Base-by-base conservation (phyloP, 345 rosid species). In the Syzygium grande region DNA sequence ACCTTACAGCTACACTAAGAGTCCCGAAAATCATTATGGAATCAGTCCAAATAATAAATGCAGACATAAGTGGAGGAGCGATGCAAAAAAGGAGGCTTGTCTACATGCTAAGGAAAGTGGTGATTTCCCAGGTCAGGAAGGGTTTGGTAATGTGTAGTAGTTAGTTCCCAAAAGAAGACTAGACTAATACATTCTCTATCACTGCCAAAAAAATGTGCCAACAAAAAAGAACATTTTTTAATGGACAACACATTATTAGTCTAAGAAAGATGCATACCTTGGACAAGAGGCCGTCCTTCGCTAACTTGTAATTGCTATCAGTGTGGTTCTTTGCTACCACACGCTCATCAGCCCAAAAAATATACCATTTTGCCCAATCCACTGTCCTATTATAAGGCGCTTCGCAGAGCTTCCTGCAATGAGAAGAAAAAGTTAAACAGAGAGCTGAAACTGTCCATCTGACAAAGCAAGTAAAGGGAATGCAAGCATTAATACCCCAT, bases 301-400 rank as follows among this genome's bases (percentile, higher is more conserved):
- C 98, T 46, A 94, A 95, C 95, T 95, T 97, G 90, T 95, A 97
- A 86, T 96, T 95, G 95, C 98, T 95, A 90, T 96, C 97, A 25
- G 92, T 92, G 87, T 96, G 98, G 89, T 61, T 94, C 92, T 94
- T 96, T 5, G 96, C 95, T 59, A 96, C 99, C 25, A 94, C 97
- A 7, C 96, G 94, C 91, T 97, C 98, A 77, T 95, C 98, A 6
- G 92, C 97, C 98, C 97, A 97, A 87, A 97, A 95, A 84, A 97
- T 90, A 86, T 94, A 93, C 97, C 98, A 96, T 90, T 95, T 95
- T 46, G 92, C 91, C 98, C 99, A 97, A 86, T 97, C 98, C 53
- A 97, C 95, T 25, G 96, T 97, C 94, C 92, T 94, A 95, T 89
- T 90, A 90, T 94, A 96, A 88, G 98, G 98, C 84, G 96, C 92